Evolutionary conservation across 768 basidiomycete species (phyloP), one percentile per base, ranked within the genome.

Genomic region (Termitomyces sp.): DNA sequence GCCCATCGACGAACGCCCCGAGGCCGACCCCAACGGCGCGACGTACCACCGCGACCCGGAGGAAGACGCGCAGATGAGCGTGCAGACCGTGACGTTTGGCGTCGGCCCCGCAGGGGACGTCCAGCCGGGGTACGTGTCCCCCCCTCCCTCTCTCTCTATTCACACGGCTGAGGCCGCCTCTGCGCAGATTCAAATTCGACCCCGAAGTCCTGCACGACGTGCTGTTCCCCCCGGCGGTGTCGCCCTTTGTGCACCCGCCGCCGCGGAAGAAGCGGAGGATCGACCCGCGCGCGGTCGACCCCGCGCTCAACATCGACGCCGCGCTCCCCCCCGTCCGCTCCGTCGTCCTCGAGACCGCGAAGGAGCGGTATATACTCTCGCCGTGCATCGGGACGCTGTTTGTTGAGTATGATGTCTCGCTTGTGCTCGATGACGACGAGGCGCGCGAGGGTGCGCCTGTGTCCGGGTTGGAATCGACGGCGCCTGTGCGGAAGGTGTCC

Each of bases 111-210:
- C 66, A 43, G 70, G 74, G 40, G 73, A 72, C 55, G 62, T 74
- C 24, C 72, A 74, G 49, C 61, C 76, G 62, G 81, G 80, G 83
- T 84, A 61, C 18, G 77, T 28, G 38, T 62, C 40, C 40, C 20
- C 55, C 32, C 11, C 18, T 18, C 18, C 18, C 38, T 38, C n/a
- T n/a, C n/a, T n/a, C n/a, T n/a, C n/a, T n/a, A n/a, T n/a, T n/a
- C n/a, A n/a, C n/a, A n/a, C n/a, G n/a, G n/a, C n/a, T n/a, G n/a
- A n/a, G n/a, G n/a, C n/a, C n/a, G n/a, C n/a, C n/a, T n/a, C n/a
- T n/a, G n/a, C n/a, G n/a, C 40, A 85, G 83, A 53, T 85, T 78
- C 57, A 83, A 84, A 67, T 85, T 83, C 58, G 71, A 78, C 8
- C 76, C 81, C 0, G 64, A 64, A 5, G 65, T 76, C 3, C 68